Conservation (phyloP, 164 flowering plant genomes). For the Tetracentron sinense region DNA sequence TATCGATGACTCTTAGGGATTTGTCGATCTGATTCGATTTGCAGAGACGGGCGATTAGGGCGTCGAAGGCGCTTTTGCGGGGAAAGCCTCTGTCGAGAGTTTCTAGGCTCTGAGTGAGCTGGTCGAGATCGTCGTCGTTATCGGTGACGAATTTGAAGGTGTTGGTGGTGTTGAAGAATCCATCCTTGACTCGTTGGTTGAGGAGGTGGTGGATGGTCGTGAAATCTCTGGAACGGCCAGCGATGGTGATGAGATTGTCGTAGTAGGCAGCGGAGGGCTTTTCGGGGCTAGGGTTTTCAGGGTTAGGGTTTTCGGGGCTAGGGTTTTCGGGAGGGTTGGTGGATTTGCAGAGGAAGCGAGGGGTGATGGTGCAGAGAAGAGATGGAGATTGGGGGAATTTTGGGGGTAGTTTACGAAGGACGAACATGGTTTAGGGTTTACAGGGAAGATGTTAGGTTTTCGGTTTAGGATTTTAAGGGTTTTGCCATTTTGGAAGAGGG, state of each 20-base stretch:
- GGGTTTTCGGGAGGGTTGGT: conserved; percentile 12
- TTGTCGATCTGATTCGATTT: conserved; percentile 26
- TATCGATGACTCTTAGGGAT: conserved; percentile 32
- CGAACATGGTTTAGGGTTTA: conserved; percentile 25
- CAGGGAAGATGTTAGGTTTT: too few relatives aligned
- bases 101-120: conserved; percentile 30
- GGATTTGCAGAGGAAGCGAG: conserved; percentile 17
- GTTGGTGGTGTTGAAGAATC: conserved; percentile 45
- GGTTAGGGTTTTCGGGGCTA: background rate
- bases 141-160: conserved; percentile 59
- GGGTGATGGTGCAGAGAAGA: conserved; percentile 4
- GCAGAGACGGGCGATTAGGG: conserved; percentile 43
- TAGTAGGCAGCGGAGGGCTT: conserved; percentile 40
- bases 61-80: conserved; percentile 45
- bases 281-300: conserved; percentile 9
- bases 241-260: conserved; percentile 42
- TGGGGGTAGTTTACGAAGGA: conserved; percentile 20
- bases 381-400: conserved; percentile 6
- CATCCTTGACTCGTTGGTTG: conserved; percentile 37
- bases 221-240: conserved; percentile 47
- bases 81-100: conserved; percentile 34
- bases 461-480: too few relatives aligned
- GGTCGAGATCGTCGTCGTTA: conserved; percentile 24
- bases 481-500: too few relatives aligned
- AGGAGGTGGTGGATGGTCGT: conserved; percentile 38